These are phyloP conservation scores for Helotiales sp. DNA, from an alignment of 2,329 filamentous ascomycete species.

Conservation along the genomic window DNA sequence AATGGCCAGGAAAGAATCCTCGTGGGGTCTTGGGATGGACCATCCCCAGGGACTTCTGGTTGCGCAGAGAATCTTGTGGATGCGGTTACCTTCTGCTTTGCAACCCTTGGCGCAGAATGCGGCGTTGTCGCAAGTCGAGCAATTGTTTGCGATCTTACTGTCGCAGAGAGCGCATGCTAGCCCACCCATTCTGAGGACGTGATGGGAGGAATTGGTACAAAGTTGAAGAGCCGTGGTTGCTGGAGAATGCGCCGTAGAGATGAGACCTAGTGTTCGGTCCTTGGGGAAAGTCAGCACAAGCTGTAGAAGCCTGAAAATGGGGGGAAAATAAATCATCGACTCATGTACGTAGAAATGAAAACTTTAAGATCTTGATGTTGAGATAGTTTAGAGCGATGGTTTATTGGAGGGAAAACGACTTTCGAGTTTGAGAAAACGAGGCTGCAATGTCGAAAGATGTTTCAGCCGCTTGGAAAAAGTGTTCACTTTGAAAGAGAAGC, in stretches of 20 bases:
- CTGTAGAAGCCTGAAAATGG: background rate
- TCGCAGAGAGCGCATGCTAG: slow-evolving; percentile 1
- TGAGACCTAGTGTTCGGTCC: background rate
- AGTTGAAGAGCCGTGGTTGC: background rate
- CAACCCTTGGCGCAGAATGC: background rate
- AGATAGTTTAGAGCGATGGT: no score
- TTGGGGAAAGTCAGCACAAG: background rate
- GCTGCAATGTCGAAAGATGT: no score
- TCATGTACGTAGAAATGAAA: no score
- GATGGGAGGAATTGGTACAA: background rate
- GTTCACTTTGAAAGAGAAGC: no score
- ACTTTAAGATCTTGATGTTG: no score
- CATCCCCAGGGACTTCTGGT: background rate
- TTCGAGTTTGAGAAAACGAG: no score
- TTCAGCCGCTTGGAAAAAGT: no score
- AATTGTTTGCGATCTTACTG: background rate
- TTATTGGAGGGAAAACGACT: no score
- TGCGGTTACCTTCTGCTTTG: background rate
- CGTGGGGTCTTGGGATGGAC: background rate
- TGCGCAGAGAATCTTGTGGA: slow-evolving; percentile 1
- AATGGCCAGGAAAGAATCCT: background rate
- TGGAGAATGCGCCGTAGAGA: background rate
- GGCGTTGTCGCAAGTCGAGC: background rate
- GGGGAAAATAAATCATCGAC: no score
- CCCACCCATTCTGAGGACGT: no score